Base-by-base conservation (phyloP, 208 protist species). In the Borovskyia barvae region DNA sequence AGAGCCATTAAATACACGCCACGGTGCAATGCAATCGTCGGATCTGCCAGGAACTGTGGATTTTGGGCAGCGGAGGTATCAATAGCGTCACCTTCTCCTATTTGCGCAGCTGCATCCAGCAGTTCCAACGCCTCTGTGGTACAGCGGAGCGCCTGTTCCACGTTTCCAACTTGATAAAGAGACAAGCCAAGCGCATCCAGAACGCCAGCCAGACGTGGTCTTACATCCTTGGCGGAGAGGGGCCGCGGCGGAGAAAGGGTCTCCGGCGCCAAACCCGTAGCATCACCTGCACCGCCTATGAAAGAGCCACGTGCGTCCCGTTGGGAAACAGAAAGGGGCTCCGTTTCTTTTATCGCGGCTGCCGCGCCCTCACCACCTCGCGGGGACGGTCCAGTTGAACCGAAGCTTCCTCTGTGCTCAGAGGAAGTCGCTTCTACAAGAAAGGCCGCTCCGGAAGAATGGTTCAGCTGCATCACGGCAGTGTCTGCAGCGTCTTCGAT, bases 1-100 rank as follows among this genome's bases (percentile, higher is more conserved):
- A 95, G 61, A 0, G 84, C 80, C 22, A 95, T 82, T 3, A 95
- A 66, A 36, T 92, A 95, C 12, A 85, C 82, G 50, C 78, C 80
- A 22, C 73, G 71, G 46, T 95, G 89, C 14, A 95, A 73, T 48
- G 79, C 53, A 25, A 92, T 74, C 22, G 68, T 68, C 9, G 84
- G 72, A 22, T 77, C 54, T 26, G 53, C 55, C 37, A 79, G 15
- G 9, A 58, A 54, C 22, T 61, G 40, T 2, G 35, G 26, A 19
- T n/a, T 26, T 12, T 36, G 26, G 40, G 26, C 28, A 3, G 19
- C 20, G 26, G 6, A 30, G 42, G 17, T 3, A 15, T 5, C 17
- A 3, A 26, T 15, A 6, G 9, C 37, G 3, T 11, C 46, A 2
- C 39, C 45, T 3, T 52, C 36, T 2, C 36, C 28, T 17, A 6